A percentile compares a stretch with the other conserved stretches of the same genome.
phyloP scores from a whole-genome alignment of 176 grass and related monocot species.

The Cenchrus purpureus region DNA sequence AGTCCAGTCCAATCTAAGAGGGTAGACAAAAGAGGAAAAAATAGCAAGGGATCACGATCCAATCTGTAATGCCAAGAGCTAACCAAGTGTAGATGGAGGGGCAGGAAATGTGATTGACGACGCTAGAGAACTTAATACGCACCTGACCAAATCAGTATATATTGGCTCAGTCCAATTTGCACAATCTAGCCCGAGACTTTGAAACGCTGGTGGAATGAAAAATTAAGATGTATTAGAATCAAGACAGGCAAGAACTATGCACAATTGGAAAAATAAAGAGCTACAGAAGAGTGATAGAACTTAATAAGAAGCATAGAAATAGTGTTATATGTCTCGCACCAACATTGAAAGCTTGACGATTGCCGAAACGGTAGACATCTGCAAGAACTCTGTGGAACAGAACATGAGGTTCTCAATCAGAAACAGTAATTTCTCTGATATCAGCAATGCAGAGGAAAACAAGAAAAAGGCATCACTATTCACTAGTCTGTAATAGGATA shows the following conservation, averaged over 20 bases:
- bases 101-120: background rate
- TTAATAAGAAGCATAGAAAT: conserved; percentile 31
- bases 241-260: conserved; percentile 1
- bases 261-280: conserved; percentile 13
- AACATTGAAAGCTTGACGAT: conserved; percentile 90
- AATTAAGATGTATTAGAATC: background rate
- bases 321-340: conserved; percentile 60
- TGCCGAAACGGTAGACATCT: conserved; percentile 79
- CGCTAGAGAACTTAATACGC: conserved; percentile 30
- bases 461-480: background rate
- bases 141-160: conserved; percentile 89
- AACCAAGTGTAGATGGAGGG: conserved; percentile 6
- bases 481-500: background rate
- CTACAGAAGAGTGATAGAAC: conserved; percentile 8
- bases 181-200: conserved; percentile 89
- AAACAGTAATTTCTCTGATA: background rate
- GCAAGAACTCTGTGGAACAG: conserved; percentile 76
- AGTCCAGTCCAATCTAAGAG: conserved; percentile 16
- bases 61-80: conserved; percentile 27
- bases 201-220: conserved; percentile 68
- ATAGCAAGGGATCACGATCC: background rate
- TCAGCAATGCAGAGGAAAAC: background rate
- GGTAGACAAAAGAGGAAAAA: background rate
- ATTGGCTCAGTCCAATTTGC: conserved; percentile 95
- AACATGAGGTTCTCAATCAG: background rate